A percentile compares a stretch with the other conserved stretches of the same genome.
Conservation (phyloP, 768 basidiomycete genomes). For the Termitomyces eurrhizus region DNA sequence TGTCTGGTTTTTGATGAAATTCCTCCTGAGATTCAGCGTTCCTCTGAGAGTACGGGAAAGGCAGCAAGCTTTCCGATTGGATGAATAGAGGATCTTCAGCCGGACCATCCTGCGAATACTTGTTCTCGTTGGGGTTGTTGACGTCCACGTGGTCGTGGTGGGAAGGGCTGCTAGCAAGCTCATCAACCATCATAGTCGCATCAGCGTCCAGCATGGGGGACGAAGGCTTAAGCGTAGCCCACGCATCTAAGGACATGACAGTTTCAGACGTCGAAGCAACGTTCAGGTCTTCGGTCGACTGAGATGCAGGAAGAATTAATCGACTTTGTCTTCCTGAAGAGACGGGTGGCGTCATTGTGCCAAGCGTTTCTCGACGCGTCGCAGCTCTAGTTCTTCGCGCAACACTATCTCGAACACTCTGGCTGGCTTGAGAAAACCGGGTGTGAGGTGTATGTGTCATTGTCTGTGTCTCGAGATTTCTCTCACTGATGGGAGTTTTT, state of each 20-base stretch:
- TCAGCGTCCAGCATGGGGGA: constrained; percentile 20
- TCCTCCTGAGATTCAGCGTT: constrained; percentile 16
- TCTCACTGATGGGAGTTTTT: constrained; percentile 17
- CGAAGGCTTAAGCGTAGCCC: constrained; percentile 19
- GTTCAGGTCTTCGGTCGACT: constrained; percentile 3
- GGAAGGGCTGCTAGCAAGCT: constrained; percentile 22
- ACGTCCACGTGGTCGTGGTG: background rate
- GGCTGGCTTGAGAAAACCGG: background rate
- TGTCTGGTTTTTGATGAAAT: constrained; percentile 4
- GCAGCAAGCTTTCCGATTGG: constrained; percentile 46
- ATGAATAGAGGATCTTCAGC: constrained; percentile 41
- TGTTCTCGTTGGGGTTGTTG: constrained; percentile 2
- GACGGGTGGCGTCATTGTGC: constrained; percentile 16
- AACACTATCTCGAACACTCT: constrained; percentile 14
- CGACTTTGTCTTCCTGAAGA: constrained; percentile 13
- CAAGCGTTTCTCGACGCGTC: constrained; percentile 16
- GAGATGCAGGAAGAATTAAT: constrained; percentile 11
- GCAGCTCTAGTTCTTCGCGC: constrained; percentile 22
- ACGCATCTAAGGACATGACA: constrained; percentile 17
- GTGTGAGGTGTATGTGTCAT: background rate
- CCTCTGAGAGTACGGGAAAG: constrained; percentile 53
- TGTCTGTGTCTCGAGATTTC: background rate
- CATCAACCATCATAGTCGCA: constrained; percentile 21
- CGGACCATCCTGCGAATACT: constrained; percentile 4
- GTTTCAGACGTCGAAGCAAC: constrained; percentile 12